A percentile compares a stretch with the other conserved stretches of the same genome.
These are phyloP conservation scores for Ceriops tagal DNA, from an alignment of 345 rosid species.

Conservation along the genomic window DNA sequence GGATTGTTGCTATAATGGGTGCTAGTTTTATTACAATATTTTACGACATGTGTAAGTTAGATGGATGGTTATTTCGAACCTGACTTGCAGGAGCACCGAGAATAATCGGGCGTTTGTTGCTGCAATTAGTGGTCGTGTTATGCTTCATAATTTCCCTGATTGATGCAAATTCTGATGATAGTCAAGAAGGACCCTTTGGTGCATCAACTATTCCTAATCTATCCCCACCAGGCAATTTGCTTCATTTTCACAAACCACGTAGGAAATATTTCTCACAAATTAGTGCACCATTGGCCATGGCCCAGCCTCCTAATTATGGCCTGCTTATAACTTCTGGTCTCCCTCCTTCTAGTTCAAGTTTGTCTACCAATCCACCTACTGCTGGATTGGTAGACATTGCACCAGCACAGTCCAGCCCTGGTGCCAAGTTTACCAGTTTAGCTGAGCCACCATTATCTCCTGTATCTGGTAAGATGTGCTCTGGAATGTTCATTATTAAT, in stretches of 20 bases:
- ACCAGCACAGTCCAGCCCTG: slow-evolving; percentile 55
- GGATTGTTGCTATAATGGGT: too few species aligned
- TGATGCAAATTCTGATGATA: slow-evolving; percentile 35
- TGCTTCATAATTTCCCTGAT: slow-evolving; percentile 36
- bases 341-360: slow-evolving; percentile 54
- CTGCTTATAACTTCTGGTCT: slow-evolving; percentile 54
- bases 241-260: slow-evolving; percentile 35
- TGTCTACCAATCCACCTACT: slow-evolving; percentile 65
- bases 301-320: slow-evolving; percentile 52
- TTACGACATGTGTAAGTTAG: background rate
- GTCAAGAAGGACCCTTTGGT: slow-evolving; percentile 28
- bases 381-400: slow-evolving; percentile 59
- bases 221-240: slow-evolving; percentile 46
- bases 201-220: slow-evolving; percentile 43
- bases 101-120: slow-evolving; percentile 23
- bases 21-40: background rate
- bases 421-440: slow-evolving; percentile 53
- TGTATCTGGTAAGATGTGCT: slow-evolving; percentile 50
- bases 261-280: slow-evolving; percentile 44
- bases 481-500: background rate
- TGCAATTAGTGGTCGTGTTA: slow-evolving; percentile 37
- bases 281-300: slow-evolving; percentile 30
- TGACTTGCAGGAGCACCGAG: slow-evolving; percentile 43
- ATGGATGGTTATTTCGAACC: slow-evolving; percentile 10
- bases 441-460: slow-evolving; percentile 87